Evolutionary conservation across 768 basidiomycete species (phyloP).

Genomic region (Lactifluus volemus): DNA sequence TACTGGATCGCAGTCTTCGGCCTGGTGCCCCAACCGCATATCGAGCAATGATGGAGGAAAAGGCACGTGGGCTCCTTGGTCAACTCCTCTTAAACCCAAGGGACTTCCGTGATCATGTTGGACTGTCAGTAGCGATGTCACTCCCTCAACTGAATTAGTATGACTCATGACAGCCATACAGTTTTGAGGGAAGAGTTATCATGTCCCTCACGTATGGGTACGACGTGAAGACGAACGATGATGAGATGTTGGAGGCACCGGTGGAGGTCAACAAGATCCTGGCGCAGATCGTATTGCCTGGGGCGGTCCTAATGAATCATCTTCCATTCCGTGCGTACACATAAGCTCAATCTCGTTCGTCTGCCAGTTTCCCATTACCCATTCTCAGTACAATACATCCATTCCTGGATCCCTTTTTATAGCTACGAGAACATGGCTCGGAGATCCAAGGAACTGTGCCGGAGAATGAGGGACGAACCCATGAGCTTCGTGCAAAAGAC

Average conservation of each 20-base stretch:
- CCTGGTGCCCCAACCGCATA: neutral
- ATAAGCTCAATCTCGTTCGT: too few relatives aligned
- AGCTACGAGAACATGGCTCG: conserved; percentile 1
- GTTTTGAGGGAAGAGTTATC: conserved; percentile 3
- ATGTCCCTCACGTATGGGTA: conserved; percentile 10
- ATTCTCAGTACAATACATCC: conserved; percentile 8
- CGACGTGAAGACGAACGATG: neutral
- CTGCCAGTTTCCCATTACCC: neutral
- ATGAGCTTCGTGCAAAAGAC: conserved; percentile 1
- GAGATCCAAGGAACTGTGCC: neutral
- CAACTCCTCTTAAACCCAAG: neutral
- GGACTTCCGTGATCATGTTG: neutral
- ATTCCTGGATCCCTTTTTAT: conserved; percentile 8
- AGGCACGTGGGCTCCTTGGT: neutral
- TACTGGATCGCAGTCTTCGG: conserved; percentile 5
- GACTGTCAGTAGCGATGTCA: neutral
- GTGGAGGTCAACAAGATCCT: neutral
- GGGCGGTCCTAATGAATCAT: neutral
- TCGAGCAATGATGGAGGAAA: neutral
- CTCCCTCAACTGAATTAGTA: too few relatives aligned
- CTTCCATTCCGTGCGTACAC: conserved; percentile 5
- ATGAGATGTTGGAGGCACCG: neutral
- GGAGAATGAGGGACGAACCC: neutral
- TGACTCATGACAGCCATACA: neutral
- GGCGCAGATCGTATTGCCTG: neutral